These are phyloP conservation scores for Boechera retrofracta DNA, from an alignment of 345 rosid species.

Conservation along the genomic window DNA sequence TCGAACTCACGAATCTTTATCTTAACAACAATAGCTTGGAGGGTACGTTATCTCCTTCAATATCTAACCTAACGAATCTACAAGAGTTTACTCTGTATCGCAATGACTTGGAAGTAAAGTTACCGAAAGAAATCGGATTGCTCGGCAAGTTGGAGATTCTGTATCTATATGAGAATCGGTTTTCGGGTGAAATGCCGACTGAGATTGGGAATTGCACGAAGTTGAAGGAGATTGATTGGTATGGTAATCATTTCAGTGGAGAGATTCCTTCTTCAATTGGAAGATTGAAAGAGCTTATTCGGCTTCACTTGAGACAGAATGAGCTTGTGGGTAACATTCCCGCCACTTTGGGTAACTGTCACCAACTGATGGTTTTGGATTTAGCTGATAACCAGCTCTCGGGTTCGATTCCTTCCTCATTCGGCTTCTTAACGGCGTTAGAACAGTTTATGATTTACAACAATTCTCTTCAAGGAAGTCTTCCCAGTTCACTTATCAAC, in stretches of 20 bases:
- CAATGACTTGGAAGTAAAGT: constrained; percentile 66
- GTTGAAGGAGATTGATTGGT: constrained; percentile 67
- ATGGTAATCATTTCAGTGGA: constrained; percentile 73
- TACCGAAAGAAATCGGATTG: constrained; percentile 73
- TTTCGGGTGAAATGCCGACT: constrained; percentile 72
- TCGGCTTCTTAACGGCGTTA: constrained; percentile 65
- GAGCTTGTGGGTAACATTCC: constrained; percentile 78
- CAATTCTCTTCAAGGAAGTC: constrained; percentile 77
- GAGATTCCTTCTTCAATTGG: constrained; percentile 75
- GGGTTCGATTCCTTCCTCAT: constrained; percentile 78
- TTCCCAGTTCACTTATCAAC: constrained; percentile 65
- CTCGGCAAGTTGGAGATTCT: constrained; percentile 55
- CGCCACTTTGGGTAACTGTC: constrained; percentile 80
- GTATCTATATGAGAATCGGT: constrained; percentile 74
- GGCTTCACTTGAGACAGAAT: constrained; percentile 88
- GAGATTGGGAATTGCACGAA: constrained; percentile 80
- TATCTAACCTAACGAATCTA: constrained; percentile 72
- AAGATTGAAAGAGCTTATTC: constrained; percentile 61
- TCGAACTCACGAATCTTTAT: constrained; percentile 50
- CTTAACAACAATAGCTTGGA: constrained; percentile 60
- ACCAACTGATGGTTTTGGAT: constrained; percentile 56
- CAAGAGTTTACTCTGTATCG: constrained; percentile 59
- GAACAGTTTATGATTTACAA: constrained; percentile 68
- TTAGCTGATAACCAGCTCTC: constrained; percentile 83
- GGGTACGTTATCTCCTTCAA: constrained; percentile 56